These are phyloP conservation scores for Cicer judaicum DNA, from an alignment of 306 rosid genomes.

Conservation along the genomic window DNA sequence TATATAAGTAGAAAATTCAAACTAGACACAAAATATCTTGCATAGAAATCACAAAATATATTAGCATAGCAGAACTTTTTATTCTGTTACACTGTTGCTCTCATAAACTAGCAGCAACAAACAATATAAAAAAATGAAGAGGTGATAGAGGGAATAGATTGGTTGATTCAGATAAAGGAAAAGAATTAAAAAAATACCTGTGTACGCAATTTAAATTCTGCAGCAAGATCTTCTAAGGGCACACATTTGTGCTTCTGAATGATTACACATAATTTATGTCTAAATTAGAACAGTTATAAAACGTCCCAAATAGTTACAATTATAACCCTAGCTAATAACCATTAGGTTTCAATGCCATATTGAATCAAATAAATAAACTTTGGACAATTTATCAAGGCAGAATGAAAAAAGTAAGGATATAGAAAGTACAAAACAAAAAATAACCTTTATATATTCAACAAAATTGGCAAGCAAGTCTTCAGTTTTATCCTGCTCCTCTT, in stretches of 20 bases:
- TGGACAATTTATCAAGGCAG: slow-evolving; percentile 1
- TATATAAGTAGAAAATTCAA: slow-evolving; percentile 33
- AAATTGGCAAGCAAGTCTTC: slow-evolving; percentile 78
- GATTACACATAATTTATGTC: slow-evolving; percentile 27
- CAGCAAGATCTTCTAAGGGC: slow-evolving; percentile 96
- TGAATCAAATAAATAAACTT: slow-evolving; percentile 22
- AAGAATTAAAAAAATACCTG: slow-evolving; percentile 65
- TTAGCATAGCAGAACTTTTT: slow-evolving; percentile 22
- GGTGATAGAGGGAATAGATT: slow-evolving; percentile 14
- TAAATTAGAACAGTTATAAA: slow-evolving; percentile 36
- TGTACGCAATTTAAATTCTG: slow-evolving; percentile 85
- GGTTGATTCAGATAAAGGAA: slow-evolving; percentile 6
- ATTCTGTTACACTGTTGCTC: neutral
- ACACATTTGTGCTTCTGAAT: slow-evolving; percentile 90
- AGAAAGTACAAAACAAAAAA: slow-evolving; percentile 22
- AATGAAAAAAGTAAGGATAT: slow-evolving; percentile 27
- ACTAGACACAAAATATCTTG: neutral
- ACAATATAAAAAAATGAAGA: slow-evolving; percentile 2
- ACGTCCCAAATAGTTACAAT: slow-evolving; percentile 1
- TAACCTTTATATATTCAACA: slow-evolving; percentile 89
- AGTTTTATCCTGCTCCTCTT: slow-evolving; percentile 73
- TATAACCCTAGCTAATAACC: slow-evolving; percentile 14
- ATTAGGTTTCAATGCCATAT: slow-evolving; percentile 20
- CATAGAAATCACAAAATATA: slow-evolving; percentile 20
- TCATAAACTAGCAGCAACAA: slow-evolving; percentile 24